Conservation (phyloP, 257 asterid species). For the Solanum pimpinellifolium region DNA sequence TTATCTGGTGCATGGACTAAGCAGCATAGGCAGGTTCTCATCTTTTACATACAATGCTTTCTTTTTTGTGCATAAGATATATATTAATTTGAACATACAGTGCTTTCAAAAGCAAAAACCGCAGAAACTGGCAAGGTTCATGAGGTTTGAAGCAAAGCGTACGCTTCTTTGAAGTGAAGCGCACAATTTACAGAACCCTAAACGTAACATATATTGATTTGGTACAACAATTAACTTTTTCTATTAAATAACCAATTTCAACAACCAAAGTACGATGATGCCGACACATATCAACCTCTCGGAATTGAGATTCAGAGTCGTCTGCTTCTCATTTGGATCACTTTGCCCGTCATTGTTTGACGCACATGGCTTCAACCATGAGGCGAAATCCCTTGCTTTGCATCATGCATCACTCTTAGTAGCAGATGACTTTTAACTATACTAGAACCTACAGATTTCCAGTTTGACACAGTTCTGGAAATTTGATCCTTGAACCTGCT, state of each 20-base stretch:
- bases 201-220: neutral
- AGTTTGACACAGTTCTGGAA: neutral
- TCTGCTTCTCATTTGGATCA: neutral
- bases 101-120: neutral
- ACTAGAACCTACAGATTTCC: neutral
- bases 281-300: neutral
- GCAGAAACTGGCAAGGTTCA: neutral
- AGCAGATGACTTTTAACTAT: neutral
- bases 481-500: neutral
- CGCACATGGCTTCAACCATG: neutral
- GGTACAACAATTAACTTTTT: neutral
- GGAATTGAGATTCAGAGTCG: neutral
- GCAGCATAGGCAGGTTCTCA: slow-evolving; percentile 99
- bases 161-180: neutral
- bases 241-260: neutral
- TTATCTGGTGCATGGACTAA: slow-evolving; percentile 73
- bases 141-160: neutral
- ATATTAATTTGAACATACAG: neutral
- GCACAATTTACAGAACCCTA: neutral
- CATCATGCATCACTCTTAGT: neutral
- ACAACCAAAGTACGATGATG: neutral
- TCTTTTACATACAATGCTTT: slow-evolving; percentile 18
- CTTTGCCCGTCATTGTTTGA: neutral
- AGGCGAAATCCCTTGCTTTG: neutral
- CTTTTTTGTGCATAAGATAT: neutral